Evolutionary conservation across 2,329 filamentous ascomycete species (phyloP).

Genomic region (Pseudonectria buxi): DNA sequence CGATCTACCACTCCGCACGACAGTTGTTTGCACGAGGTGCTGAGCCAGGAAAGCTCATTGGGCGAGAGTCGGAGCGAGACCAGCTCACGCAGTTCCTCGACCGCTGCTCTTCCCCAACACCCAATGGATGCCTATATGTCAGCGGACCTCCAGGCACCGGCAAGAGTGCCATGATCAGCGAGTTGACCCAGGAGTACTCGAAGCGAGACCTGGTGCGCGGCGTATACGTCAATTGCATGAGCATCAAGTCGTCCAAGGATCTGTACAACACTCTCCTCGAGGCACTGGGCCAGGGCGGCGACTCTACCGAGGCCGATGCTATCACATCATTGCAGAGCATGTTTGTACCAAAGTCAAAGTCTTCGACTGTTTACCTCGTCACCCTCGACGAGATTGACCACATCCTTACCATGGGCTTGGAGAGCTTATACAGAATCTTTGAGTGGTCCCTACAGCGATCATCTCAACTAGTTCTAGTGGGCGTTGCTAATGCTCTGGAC

Average conservation of each 20-base stretch:
- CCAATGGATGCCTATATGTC: constrained; percentile 82
- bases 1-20: constrained; percentile 79
- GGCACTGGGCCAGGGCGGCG: constrained; percentile 53
- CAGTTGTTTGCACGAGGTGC: constrained; percentile 80
- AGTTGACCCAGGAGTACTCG: constrained; percentile 60
- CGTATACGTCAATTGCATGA: constrained; percentile 93
- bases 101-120: constrained; percentile 50
- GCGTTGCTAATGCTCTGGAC: constrained; percentile 93
- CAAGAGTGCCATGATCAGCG: constrained; percentile 87
- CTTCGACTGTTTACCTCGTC: constrained; percentile 63
- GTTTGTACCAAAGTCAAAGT: constrained; percentile 58
- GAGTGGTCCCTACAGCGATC: constrained; percentile 85
- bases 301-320: constrained; percentile 59
- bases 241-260: constrained; percentile 80
- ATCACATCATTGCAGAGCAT: constrained; percentile 61
- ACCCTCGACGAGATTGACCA: constrained; percentile 94
- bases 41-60: constrained; percentile 67
- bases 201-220: constrained; percentile 52
- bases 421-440: constrained; percentile 88
- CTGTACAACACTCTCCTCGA: constrained; percentile 75
- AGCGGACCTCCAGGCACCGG: constrained; percentile 94
- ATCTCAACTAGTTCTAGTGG: constrained; percentile 76
- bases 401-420: constrained; percentile 79
- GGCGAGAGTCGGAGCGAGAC: constrained; percentile 61
- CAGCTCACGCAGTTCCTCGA: constrained; percentile 65